Conservation (phyloP, 1,139 yeast genomes). For the Meyerozyma smithsonii region DNA sequence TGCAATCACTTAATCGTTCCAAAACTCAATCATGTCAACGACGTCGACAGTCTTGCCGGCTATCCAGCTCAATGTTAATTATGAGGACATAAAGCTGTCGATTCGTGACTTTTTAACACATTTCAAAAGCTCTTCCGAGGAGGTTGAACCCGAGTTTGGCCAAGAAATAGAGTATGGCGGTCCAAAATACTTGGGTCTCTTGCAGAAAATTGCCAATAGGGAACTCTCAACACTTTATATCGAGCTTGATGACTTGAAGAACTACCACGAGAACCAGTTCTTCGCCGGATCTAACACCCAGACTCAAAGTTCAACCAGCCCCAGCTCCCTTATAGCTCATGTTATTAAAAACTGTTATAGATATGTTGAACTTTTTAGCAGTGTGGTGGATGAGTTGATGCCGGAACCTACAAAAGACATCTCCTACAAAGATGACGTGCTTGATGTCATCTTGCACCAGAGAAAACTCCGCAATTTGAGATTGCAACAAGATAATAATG, state of each 20-base stretch:
- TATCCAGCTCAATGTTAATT: conserved; percentile 59
- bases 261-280: conserved; percentile 50
- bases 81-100: conserved; percentile 47
- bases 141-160: conserved; percentile 15
- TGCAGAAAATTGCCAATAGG: conserved; percentile 82
- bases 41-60: conserved; percentile 46
- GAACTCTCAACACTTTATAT: conserved; percentile 62
- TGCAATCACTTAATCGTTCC: background rate
- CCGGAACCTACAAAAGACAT: conserved; percentile 80
- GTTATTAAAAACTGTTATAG: conserved; percentile 72
- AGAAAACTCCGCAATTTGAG: conserved; percentile 78
- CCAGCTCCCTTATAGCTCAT: conserved; percentile 44
- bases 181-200: conserved; percentile 70
- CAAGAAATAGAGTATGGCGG: conserved; percentile 29
- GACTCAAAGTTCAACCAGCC: conserved; percentile 20
- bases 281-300: conserved; percentile 15
- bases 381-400: conserved; percentile 72
- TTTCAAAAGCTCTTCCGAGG: conserved; percentile 41
- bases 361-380: conserved; percentile 71
- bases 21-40: conserved; percentile 20
- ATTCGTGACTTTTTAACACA: conserved; percentile 57
- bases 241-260: conserved; percentile 79
- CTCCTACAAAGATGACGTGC: conserved; percentile 79
- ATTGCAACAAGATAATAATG: conserved; percentile 60
- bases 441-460: conserved; percentile 90